A percentile compares a stretch with the other conserved stretches of the same genome.
Evolutionary conservation across 306 rosid species (phyloP).

Genomic region (Prosopis cineraria): DNA sequence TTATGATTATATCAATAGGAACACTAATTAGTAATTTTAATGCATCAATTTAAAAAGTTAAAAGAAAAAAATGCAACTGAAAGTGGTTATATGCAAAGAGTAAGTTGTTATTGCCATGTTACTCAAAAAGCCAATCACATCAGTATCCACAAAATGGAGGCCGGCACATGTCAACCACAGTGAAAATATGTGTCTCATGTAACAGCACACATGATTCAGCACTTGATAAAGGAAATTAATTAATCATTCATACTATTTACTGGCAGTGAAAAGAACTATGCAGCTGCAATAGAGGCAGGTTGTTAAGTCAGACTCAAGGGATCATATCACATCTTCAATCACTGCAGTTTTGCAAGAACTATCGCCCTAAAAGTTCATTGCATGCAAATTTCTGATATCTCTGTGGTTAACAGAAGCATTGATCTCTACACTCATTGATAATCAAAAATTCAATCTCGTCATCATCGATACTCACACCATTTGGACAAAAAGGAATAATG

Average conservation of each 20-base stretch:
- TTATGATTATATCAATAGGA: background rate
- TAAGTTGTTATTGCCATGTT: conserved; percentile 11
- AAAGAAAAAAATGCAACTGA: background rate
- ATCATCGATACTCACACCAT: no score
- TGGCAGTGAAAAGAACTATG: conserved; percentile 8
- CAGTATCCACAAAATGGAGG: background rate
- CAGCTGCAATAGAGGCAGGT: conserved; percentile 18
- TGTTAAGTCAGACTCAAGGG: conserved; percentile 13
- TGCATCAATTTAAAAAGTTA: background rate
- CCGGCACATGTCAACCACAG: conserved; percentile 19
- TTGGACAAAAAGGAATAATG: no score
- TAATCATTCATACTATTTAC: background rate
- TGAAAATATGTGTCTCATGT: background rate
- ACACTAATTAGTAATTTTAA: background rate
- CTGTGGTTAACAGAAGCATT: no score
- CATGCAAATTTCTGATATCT: no score
- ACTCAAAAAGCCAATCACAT: background rate
- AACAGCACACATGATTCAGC: background rate
- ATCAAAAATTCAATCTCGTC: no score
- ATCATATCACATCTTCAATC: no score
- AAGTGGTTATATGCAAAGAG: background rate
- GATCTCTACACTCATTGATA: no score
- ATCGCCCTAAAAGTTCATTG: no score
- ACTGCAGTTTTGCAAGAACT: no score
- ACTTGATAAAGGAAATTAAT: conserved; percentile 4